Base-by-base conservation (phyloP, 176 grass and related monocot species). In the Saccharum spontaneum region DNA sequence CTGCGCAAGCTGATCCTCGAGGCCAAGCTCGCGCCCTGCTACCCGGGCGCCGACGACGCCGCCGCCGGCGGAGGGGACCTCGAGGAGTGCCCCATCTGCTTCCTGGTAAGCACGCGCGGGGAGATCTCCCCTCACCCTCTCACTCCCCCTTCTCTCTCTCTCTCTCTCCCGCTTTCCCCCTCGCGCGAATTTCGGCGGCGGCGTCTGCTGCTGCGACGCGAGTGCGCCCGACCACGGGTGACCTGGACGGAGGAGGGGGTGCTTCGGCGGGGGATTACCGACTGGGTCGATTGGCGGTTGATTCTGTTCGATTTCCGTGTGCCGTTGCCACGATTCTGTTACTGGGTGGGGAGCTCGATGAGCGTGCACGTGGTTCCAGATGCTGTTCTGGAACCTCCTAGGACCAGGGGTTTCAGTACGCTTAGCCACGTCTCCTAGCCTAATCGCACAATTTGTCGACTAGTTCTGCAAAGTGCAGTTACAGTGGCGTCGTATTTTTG, bases 31-130 rank as follows among this genome's bases (percentile, higher is more conserved):
- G 93, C 97, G 41, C 97, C 97, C 24, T 98, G 97, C 83, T 98
- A 94, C 83, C 91, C 88, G 16, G 93, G 93, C 63, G 85, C 82
- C 23, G 93, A 98, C 52, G 93, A 94, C 57, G 87, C 87, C 66
- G 57, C 82, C 0, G 78, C 82, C 16, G 89, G 43, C 40, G 54
- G 34, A 31, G 70, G 69, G 9, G 87, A 96, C 89, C 90, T 96
- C 57, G 97, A 99, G 84, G 93, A 99, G 79, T 99, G 97, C 82
- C 97, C 97, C 76, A 99, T 99, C 84, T 99, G 97, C 86, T 99
- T 94, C 87, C 90, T 96, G 91, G 97, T 99, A 87, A 85, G 65
- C 6, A 20, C 79, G 48, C 67, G 11, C 14, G 2, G 22, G 69
- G 71, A 88, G 82, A 90, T 85, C 88, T 88, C 50, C 20, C 7